Percentiles rank a stretch among this genome's conserved stretches.
phyloP scores from a whole-genome alignment of 805 yeast genomes.

The Diddensiella transvaalensis region DNA sequence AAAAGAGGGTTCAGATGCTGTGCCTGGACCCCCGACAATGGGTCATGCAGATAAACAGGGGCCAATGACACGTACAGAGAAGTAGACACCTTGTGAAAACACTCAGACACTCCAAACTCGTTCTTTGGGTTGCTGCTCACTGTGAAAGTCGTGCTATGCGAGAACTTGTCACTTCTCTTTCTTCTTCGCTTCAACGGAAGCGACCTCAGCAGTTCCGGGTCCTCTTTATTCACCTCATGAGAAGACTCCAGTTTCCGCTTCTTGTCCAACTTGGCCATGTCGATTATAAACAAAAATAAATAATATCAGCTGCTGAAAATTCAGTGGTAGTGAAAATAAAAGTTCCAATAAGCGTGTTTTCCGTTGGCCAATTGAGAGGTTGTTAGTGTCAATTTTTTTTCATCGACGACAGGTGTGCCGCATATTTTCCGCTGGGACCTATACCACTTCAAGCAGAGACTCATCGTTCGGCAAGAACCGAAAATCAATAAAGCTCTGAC shows the following conservation, averaged over 20 bases:
- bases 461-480: constrained; percentile 23
- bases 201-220: neutral
- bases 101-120: constrained; percentile 44
- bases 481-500: constrained; percentile 30
- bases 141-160: neutral
- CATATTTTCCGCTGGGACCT: neutral
- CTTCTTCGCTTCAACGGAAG: constrained; percentile 1
- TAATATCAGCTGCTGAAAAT: no score
- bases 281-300: no score
- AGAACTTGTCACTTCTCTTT: neutral
- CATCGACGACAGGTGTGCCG: no score
- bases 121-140: constrained; percentile 25
- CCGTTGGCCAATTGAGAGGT: neutral
- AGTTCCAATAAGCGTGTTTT: neutral
- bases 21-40: constrained; percentile 72
- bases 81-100: constrained; percentile 61
- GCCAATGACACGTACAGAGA: constrained; percentile 81
- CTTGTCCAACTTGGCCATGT: neutral
- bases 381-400: neutral
- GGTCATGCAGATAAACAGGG: constrained; percentile 67
- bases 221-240: neutral
- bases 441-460: neutral
- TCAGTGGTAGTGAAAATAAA: neutral
- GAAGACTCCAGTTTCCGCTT: constrained; percentile 3
- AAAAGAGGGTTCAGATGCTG: constrained; percentile 90